These are phyloP conservation scores for barley (Hordeum vulgare) DNA, from an alignment of 176 grass and related monocot species.

Conservation along the genomic window MorexV3_pseudomolecules_assembly NC_058519.1:505223205-505223704, in stretches of 20 bases:
- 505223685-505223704: not conserved
- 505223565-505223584: not conserved
- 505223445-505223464: not conserved
- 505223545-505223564: not conserved
- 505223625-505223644: not conserved
- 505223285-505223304: not conserved
- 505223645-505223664: not conserved
- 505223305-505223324: not conserved
- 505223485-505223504: not conserved
- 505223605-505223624: not conserved
- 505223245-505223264: not conserved
- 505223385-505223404: not conserved
- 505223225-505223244: not conserved
- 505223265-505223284: not conserved
- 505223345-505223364: not conserved
- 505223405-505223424: not conserved
- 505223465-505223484: not conserved
- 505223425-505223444: not conserved
- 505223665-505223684: not conserved
- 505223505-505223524: not conserved
- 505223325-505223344: not conserved
- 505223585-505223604: not conserved
- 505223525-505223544: not conserved
- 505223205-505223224: not conserved
- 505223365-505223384: not conserved